A percentile compares a stretch with the other conserved stretches of the same genome.
phyloP scores from a whole-genome alignment of 257 asterid genomes.

The Apocynum venetum region DNA sequence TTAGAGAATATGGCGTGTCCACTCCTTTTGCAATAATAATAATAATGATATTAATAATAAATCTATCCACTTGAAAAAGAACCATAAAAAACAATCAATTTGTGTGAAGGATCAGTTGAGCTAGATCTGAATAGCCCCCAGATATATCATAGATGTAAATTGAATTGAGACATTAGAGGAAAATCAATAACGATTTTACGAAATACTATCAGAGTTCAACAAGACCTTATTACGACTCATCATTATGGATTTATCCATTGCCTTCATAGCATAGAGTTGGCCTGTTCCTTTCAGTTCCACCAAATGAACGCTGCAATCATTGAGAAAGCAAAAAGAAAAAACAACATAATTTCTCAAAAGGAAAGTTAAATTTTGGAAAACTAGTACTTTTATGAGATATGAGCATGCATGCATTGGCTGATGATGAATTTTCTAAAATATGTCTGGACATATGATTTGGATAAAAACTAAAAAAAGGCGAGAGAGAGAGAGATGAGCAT shows the following conservation, averaged over 20 bases:
- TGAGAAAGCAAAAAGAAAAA: background rate
- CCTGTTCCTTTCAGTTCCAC: constrained; percentile 81
- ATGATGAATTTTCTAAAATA: too few species aligned
- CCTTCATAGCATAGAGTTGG: constrained; percentile 89
- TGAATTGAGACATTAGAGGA: background rate
- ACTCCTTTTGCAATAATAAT: too few species aligned
- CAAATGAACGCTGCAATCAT: constrained; percentile 84
- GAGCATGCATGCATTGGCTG: background rate
- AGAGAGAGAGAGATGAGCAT: too few species aligned
- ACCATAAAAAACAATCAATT: background rate
- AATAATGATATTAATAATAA: background rate
- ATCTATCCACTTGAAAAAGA: background rate
- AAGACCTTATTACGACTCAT: constrained; percentile 87
- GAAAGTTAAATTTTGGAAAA: background rate
- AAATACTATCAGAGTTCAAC: background rate
- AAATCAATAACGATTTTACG: background rate
- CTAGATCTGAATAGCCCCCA: background rate
- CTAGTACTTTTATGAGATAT: background rate
- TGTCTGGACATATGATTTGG: too few species aligned
- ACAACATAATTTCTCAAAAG: background rate
- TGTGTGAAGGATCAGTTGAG: background rate
- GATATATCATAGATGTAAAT: background rate
- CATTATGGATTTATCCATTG: constrained; percentile 96
- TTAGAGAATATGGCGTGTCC: background rate
- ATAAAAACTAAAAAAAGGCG: too few species aligned